Base-by-base conservation (phyloP, 805 yeast species). In the Tetrapisispora iriomotensis region DNA sequence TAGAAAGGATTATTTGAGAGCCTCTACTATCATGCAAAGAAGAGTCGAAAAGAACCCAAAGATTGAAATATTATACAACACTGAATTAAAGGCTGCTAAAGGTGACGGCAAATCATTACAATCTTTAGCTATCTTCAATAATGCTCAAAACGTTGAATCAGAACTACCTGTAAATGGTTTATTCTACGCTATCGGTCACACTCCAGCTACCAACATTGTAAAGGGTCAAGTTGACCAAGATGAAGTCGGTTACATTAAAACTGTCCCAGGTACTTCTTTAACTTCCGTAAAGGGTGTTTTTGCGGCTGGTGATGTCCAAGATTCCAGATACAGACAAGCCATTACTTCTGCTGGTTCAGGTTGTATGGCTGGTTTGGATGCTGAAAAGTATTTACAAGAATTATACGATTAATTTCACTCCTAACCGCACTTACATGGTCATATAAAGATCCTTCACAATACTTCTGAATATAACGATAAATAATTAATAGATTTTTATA, bases 311-410 rank as follows among this genome's bases (percentile, higher is more conserved):
- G 98, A 92, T 60, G 98, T 92, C 42, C 98, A 92, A 68, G 98
- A 92, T 67, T 81, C 85, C 65, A 77, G 75, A 62, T 92, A 90
- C 68, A 85, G 98, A 78, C 98, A 92, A 71, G 98, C 98, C 43
- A 86, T 92, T 60, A 92, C 98, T 30, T 87, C 96, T 62, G 98
- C 98, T n/a, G 98, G 98, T 59, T 75, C 95, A 47, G 98, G 98
- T 47, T 92, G 98, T 74, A 90, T 88, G 96, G 98, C 98, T 55
- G 98, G 95, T 44, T 74, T 92, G 45, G 97, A 92, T 56, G 85
- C 90, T 58, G 96, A 88, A 69, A 81, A 77, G 62, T 82, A 72
- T 63, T 61, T 88, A 45, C 67, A 90, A 34, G 92, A 82, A 49
- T 53, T 57, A 39, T 71, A 68, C 8, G 36, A 15, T 3, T 34